Evolutionary conservation across 768 basidiomycete genomes (phyloP).

Genomic region (Lyophyllum shimeji): DNA sequence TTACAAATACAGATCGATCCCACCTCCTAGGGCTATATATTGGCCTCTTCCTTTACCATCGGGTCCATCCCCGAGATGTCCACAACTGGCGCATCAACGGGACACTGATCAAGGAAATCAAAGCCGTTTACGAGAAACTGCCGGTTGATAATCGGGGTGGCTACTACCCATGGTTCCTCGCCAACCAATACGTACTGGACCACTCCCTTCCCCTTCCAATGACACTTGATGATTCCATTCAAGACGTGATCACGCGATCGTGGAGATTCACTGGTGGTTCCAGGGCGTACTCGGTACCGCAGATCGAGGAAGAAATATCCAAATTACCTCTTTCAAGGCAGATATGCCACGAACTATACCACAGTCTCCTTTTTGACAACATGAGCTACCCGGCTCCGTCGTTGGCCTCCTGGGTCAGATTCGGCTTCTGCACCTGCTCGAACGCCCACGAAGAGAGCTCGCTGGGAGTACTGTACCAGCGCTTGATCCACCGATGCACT

Average conservation of each 20-base stretch:
- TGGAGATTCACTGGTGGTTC: slow-evolving; percentile 17
- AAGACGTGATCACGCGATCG: slow-evolving; percentile 7
- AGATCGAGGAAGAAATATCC: slow-evolving; percentile 2
- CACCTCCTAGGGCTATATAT: slow-evolving; percentile 31
- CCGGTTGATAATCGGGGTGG: slow-evolving; percentile 23
- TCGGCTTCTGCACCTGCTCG: slow-evolving; percentile 24
- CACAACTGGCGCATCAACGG: slow-evolving; percentile 32
- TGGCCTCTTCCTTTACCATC: slow-evolving; percentile 22
- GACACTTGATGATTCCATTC: neutral
- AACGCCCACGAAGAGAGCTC: slow-evolving; percentile 1
- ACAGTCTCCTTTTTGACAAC: neutral
- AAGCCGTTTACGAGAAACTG: slow-evolving; percentile 21
- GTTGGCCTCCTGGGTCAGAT: slow-evolving; percentile 16
- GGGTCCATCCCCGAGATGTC: slow-evolving; percentile 24
- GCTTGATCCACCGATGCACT: slow-evolving; percentile 26
- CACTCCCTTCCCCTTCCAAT: neutral
- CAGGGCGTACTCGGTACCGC: neutral
- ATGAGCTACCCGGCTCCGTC: slow-evolving; percentile 15
- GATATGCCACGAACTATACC: slow-evolving; percentile 5
- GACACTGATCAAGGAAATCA: slow-evolving; percentile 32
- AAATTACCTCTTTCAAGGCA: neutral
- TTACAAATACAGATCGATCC: slow-evolving; percentile 10
- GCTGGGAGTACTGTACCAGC: slow-evolving; percentile 19
- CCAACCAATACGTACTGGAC: slow-evolving; percentile 31
- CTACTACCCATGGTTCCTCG: slow-evolving; percentile 36